Conservation (phyloP, 164 flowering plant species). For the Santalum album region DNA sequence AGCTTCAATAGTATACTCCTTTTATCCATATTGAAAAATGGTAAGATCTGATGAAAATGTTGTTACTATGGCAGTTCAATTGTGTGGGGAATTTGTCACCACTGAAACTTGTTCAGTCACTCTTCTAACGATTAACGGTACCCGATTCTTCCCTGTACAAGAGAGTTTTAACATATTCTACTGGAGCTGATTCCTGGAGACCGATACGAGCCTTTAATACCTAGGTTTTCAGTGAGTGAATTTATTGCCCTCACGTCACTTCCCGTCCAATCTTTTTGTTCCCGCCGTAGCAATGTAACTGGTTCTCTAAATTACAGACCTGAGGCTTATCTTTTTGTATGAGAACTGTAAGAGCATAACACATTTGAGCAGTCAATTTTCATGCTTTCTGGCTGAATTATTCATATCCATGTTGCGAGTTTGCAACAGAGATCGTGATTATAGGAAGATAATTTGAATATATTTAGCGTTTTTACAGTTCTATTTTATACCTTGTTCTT, state of each 20-base stretch:
- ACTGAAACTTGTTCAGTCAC: constrained; percentile 21
- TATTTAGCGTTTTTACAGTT: neutral
- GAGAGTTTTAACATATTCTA: neutral
- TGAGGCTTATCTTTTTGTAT: constrained; percentile 7
- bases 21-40: too few relatives aligned
- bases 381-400: constrained; percentile 4
- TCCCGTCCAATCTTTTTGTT: constrained; percentile 1
- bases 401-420: neutral
- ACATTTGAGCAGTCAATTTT: neutral
- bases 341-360: constrained; percentile 9
- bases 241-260: neutral
- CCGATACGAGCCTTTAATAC: too few relatives aligned
- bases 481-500: neutral
- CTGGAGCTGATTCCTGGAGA: neutral
- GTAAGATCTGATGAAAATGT: too few relatives aligned
- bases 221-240: constrained; percentile 1
- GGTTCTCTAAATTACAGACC: constrained; percentile 25
- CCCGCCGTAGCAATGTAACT: constrained; percentile 12
- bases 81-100: constrained; percentile 35
- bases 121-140: constrained; percentile 23
- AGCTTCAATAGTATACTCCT: too few relatives aligned
- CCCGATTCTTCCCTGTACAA: constrained; percentile 1
- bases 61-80: constrained; percentile 40
- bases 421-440: neutral
- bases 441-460: neutral